Conservation (phyloP, 1,284 basidiomycete genomes). For the Irpex sp. region DNA sequence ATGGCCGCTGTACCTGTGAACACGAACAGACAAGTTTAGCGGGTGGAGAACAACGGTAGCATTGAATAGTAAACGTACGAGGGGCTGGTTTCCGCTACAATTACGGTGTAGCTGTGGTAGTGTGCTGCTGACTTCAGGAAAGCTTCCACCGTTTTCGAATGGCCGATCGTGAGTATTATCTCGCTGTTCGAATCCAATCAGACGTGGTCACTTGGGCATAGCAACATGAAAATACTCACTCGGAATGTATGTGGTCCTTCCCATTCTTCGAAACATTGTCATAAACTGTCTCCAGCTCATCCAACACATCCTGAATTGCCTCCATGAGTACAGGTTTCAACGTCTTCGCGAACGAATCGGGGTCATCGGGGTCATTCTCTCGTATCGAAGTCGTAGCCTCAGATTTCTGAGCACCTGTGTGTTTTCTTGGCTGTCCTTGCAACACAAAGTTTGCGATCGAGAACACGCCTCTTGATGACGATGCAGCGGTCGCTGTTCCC, state of each 20-base stretch:
- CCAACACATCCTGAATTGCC: slow-evolving; percentile 90
- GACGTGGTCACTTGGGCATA: not conserved
- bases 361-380: slow-evolving; percentile 70
- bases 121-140: slow-evolving; percentile 91
- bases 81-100: slow-evolving; percentile 93
- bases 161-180: slow-evolving; percentile 94
- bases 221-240: slow-evolving; percentile 51
- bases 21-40: not conserved
- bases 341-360: slow-evolving; percentile 66
- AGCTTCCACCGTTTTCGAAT: slow-evolving; percentile 90
- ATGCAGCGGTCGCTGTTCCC: slow-evolving; percentile 16
- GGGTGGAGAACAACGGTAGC: not conserved
- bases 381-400: slow-evolving; percentile 52
- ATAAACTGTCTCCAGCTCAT: slow-evolving; percentile 95
- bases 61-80: slow-evolving; percentile 47
- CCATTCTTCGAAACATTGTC: slow-evolving; percentile 94
- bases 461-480: slow-evolving; percentile 23
- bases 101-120: slow-evolving; percentile 92
- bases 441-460: slow-evolving; percentile 42
- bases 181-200: slow-evolving; percentile 52
- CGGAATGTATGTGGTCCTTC: slow-evolving; percentile 94
- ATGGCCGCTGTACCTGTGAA: slow-evolving; percentile 75
- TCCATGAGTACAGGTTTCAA: slow-evolving; percentile 83
- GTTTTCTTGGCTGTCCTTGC: slow-evolving; percentile 68
- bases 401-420: slow-evolving; percentile 44